Percentiles rank a stretch among this genome's conserved stretches.
These are phyloP conservation scores for Coemansia sp. DNA, from an alignment of 192 early-diverging fungal species.

Conservation along the genomic window DNA sequence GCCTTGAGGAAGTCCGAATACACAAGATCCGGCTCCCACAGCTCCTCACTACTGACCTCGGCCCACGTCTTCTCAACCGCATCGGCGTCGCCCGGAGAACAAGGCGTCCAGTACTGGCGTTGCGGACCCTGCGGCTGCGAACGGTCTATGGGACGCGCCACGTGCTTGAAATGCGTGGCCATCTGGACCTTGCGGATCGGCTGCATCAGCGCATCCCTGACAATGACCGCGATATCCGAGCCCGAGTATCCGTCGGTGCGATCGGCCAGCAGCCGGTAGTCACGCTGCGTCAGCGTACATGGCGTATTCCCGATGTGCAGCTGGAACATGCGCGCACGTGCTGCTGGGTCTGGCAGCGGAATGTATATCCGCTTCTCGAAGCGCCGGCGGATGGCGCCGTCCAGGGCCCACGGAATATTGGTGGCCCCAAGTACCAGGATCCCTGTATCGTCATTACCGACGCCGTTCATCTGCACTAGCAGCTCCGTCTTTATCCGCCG, in stretches of 20 bases:
- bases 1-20: constrained; percentile 84
- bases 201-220: constrained; percentile 96
- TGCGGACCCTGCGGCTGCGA: constrained; percentile 3
- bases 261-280: constrained; percentile 76
- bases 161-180: constrained; percentile 89
- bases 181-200: constrained; percentile 94
- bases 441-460: constrained; percentile 93
- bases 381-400: constrained; percentile 88
- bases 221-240: constrained; percentile 93
- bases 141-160: constrained; percentile 19
- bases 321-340: constrained; percentile 87
- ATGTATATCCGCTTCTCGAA: constrained; percentile 99
- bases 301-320: constrained; percentile 93
- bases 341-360: constrained; percentile 87
- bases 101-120: constrained; percentile 77
- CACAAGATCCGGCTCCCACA: constrained; percentile 90
- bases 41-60: constrained; percentile 76
- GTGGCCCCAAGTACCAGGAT: constrained; percentile 95
- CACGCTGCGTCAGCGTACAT: constrained; percentile 68
- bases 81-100: constrained; percentile 87
- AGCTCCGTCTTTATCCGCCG: constrained; percentile 98
- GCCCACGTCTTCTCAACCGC: constrained; percentile 90
- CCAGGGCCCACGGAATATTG: constrained; percentile 96
- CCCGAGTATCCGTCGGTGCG: constrained; percentile 92
- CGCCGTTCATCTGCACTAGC: constrained; percentile 98